These are phyloP conservation scores for Themeda triandra DNA, from an alignment of 176 grass and related monocot species.

Conservation along the genomic window DNA sequence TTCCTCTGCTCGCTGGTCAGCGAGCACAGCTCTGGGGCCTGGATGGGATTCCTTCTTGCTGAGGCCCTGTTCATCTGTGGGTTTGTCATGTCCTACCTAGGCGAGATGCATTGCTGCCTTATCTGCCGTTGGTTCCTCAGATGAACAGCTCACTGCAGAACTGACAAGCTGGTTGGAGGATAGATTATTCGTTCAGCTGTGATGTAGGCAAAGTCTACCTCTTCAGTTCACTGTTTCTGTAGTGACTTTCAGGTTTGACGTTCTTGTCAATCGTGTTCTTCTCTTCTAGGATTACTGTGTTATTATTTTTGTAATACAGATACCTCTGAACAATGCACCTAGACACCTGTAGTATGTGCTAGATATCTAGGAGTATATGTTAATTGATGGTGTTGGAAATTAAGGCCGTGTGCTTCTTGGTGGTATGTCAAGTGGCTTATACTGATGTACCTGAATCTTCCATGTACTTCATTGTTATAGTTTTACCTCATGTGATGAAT, in stretches of 20 bases:
- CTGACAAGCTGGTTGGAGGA: background rate
- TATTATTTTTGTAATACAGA: background rate
- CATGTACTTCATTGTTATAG: too few species aligned
- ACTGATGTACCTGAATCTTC: too few species aligned
- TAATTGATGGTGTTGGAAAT: too few species aligned
- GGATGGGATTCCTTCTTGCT: background rate
- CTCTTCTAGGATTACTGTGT: background rate
- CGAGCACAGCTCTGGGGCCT: background rate
- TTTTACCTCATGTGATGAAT: too few species aligned
- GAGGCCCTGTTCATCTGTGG: background rate
- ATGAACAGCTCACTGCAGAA: background rate
- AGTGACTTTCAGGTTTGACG: background rate
- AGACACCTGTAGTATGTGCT: too few species aligned
- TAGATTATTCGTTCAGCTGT: background rate
- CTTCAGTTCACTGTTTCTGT: background rate
- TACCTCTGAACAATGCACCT: too few species aligned
- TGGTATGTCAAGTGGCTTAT: too few species aligned
- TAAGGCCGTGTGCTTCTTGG: too few species aligned
- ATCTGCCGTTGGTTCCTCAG: background rate
- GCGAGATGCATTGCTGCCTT: background rate
- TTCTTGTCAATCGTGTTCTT: background rate
- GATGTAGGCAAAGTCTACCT: background rate
- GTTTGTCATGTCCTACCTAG: background rate
- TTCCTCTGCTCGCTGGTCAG: too few species aligned
- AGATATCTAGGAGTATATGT: too few species aligned